A percentile compares a stretch with the other conserved stretches of the same genome.
These are phyloP conservation scores for Entomophthora muscae DNA, from an alignment of 371 early-diverging fungal species.

Conservation along the genomic window DNA sequence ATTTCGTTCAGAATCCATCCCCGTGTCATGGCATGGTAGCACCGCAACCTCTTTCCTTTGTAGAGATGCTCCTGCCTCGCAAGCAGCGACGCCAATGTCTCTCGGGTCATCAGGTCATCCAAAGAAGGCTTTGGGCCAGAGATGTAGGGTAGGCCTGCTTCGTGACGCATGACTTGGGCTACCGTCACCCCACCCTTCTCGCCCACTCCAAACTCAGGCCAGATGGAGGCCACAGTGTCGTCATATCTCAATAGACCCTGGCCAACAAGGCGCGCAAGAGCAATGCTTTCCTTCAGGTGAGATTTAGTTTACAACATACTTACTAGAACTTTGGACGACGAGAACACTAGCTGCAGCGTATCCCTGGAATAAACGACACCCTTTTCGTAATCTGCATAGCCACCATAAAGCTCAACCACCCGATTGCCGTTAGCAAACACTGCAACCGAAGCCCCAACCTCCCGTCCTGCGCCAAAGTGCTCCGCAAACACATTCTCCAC, in stretches of 20 bases:
- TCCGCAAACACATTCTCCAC: conserved; percentile 5
- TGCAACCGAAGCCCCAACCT: conserved; percentile 30
- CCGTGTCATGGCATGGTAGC: conserved; percentile 43
- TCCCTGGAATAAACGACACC: not conserved
- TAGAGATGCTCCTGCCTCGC: conserved; percentile 44
- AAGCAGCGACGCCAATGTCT: conserved; percentile 10
- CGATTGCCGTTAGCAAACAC: conserved; percentile 26
- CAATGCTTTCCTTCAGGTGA: no score
- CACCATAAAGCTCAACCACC: conserved; percentile 44
- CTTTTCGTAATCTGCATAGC: conserved; percentile 28
- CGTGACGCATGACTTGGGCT: conserved; percentile 1
- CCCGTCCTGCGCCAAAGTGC: conserved; percentile 14
- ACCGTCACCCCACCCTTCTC: not conserved
- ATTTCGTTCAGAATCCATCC: conserved; percentile 60
- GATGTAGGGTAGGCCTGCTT: conserved; percentile 1
- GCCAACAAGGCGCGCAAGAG: no score
- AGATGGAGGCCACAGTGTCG: no score
- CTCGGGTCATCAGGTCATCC: not conserved
- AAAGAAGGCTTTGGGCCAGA: not conserved
- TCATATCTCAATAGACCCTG: no score
- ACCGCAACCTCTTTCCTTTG: conserved; percentile 23
- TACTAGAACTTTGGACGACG: not conserved
- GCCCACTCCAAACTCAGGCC: not conserved
- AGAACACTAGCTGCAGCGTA: not conserved
- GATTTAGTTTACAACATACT: no score